These are phyloP conservation scores for Chlorella sp. DNA, from an alignment of 139 green algal genomes.

Conservation along the genomic window DNA sequence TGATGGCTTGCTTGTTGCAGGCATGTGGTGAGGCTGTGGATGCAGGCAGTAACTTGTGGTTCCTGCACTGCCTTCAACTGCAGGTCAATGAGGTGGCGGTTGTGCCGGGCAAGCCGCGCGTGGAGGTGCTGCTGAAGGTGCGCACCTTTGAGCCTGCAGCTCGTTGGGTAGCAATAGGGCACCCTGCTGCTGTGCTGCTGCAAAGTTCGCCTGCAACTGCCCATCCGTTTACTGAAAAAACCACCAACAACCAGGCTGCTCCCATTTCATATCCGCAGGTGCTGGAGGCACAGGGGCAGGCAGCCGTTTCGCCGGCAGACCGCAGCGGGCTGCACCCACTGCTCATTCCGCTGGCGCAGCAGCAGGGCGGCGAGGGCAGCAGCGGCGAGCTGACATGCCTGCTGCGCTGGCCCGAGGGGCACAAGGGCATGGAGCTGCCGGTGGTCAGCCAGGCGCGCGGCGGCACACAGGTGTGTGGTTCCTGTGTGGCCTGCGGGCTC, in stretches of 20 bases:
- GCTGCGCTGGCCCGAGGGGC: constrained; percentile 68
- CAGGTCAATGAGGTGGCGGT: constrained; percentile 49
- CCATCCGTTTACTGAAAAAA: too few species aligned
- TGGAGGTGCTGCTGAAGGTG: constrained; percentile 29
- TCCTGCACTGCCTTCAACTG: too few species aligned
- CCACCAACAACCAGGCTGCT: background rate
- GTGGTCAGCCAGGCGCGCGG: constrained; percentile 65
- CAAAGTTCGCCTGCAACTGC: too few species aligned
- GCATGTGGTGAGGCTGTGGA: too few species aligned
- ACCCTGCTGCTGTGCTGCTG: too few species aligned
- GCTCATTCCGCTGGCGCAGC: constrained; percentile 68
- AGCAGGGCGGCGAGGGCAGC: background rate
- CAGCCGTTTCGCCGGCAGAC: constrained; percentile 61
- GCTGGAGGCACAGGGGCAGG: constrained; percentile 68
- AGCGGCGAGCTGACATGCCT: constrained; percentile 63
- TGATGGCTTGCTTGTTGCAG: too few species aligned
- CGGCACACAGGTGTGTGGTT: background rate
- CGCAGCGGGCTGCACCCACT: constrained; percentile 76
- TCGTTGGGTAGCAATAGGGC: too few species aligned
- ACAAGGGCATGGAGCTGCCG: constrained; percentile 66
- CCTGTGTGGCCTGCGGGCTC: background rate
- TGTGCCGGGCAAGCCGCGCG: constrained; percentile 35
- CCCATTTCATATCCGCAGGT: constrained; percentile 48
- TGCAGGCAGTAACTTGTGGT: too few species aligned
- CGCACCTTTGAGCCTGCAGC: background rate